phyloP scores from a whole-genome alignment of 2,329 filamentous ascomycete species.

The Cadophora malorum region DNA sequence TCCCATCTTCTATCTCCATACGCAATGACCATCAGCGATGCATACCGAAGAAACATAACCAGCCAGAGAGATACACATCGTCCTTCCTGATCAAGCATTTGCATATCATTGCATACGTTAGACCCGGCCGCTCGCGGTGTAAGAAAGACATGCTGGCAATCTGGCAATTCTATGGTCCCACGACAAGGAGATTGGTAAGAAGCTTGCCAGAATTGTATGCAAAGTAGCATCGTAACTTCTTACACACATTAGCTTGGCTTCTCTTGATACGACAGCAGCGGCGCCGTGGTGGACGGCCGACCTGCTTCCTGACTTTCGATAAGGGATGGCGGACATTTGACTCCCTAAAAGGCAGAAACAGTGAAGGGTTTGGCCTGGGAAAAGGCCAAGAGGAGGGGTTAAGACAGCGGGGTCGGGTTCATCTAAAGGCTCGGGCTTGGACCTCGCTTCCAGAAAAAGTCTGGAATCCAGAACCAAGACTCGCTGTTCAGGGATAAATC shows the following conservation, averaged over 20 bases:
- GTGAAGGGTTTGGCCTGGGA: background rate
- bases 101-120: background rate
- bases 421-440: constrained; percentile 1
- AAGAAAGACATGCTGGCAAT: background rate
- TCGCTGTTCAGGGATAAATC: background rate
- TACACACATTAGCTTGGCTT: background rate
- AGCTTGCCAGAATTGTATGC: background rate
- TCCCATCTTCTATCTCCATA: background rate
- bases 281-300: background rate
- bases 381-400: background rate
- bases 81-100: constrained; percentile 3
- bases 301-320: background rate
- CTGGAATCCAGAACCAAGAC: constrained; percentile 1
- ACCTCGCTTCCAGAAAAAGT: constrained; percentile 8
- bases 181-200: background rate
- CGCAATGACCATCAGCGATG: no score
- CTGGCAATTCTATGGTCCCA: background rate
- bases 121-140: background rate
- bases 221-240: background rate
- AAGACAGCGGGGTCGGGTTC: background rate
- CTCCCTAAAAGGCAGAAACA: background rate
- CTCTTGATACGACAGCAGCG: background rate
- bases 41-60: background rate
- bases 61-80: background rate
- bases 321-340: background rate